phyloP scores from a whole-genome alignment of 352 stramenopile species.

The Phytophthora tubulina region DNA sequence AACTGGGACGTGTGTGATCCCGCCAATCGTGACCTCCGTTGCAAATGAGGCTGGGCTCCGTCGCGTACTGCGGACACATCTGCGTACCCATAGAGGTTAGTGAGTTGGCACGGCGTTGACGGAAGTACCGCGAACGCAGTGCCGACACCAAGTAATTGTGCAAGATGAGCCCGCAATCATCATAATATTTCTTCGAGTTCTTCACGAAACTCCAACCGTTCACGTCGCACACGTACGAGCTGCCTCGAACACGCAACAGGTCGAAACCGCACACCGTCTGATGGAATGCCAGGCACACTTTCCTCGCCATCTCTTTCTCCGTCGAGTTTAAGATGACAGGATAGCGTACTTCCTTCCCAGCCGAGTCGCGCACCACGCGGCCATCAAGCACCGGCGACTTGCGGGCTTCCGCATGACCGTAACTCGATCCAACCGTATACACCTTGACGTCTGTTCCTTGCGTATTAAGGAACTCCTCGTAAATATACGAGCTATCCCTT shows the following conservation, averaged over 20 bases:
- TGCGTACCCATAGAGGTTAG: conserved; percentile 53
- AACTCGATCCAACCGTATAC: conserved; percentile 98
- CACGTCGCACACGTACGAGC: conserved; percentile 99
- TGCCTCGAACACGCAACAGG: conserved; percentile 93
- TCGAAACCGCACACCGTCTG: conserved; percentile 99
- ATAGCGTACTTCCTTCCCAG: conserved; percentile 99
- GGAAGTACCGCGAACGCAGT: conserved; percentile 82
- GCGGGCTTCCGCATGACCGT: conserved; percentile 98
- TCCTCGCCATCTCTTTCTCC: conserved; percentile 99
- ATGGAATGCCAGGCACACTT: conserved; percentile 95
- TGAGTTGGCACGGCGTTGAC: conserved; percentile 70
- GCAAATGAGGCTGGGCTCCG: conserved; percentile 50
- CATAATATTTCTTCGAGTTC: conserved; percentile 98
- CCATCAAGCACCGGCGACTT: conserved; percentile 99
- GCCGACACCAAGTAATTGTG: conserved; percentile 90
- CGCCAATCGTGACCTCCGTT: conserved; percentile 39
- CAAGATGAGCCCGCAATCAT: conserved; percentile 97
- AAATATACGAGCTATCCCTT: conserved; percentile 96
- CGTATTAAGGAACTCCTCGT: conserved; percentile 99
- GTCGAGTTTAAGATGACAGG: conserved; percentile 98
- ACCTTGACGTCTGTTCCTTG: conserved; percentile 99
- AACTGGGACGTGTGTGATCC: conserved; percentile 61
- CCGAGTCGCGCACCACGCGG: conserved; percentile 92
- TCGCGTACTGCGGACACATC: conserved; percentile 86
- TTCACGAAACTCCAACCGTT: conserved; percentile 99